phyloP scores from a whole-genome alignment of 495 filamentous ascomycete species.

The Penicillium cosmopolitanum region DNA sequence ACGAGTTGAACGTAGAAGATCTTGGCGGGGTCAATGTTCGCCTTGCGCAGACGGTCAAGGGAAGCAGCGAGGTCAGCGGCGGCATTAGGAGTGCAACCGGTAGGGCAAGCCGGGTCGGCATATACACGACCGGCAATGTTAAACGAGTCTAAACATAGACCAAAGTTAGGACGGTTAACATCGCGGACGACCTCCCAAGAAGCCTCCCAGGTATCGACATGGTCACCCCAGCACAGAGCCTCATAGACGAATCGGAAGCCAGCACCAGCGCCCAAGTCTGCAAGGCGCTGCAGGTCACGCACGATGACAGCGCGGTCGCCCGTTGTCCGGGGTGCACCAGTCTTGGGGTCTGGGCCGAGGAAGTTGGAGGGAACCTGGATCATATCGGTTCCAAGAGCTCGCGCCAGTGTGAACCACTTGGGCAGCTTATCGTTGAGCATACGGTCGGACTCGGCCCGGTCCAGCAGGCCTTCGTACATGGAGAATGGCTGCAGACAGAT shows the following conservation, averaged over 20 bases:
- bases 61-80: constrained; percentile 60
- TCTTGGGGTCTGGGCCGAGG: constrained; percentile 53
- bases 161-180: constrained; percentile 74
- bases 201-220: constrained; percentile 72
- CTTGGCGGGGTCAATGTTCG: constrained; percentile 64
- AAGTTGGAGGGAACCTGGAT: constrained; percentile 79
- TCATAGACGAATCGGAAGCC: constrained; percentile 76
- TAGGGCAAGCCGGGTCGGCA: constrained; percentile 63
- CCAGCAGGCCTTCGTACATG: constrained; percentile 76
- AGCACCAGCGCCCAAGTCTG: constrained; percentile 61
- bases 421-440: constrained; percentile 62
- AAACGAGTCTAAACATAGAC: constrained; percentile 79
- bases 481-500: constrained; percentile 79
- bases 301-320: constrained; percentile 63
- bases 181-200: constrained; percentile 68
- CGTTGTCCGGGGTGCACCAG: constrained; percentile 43
- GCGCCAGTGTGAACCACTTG: constrained; percentile 70
- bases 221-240: constrained; percentile 74
- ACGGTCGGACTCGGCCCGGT: constrained; percentile 60
- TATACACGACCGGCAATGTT: constrained; percentile 78
- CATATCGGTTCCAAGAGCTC: constrained; percentile 66
- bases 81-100: constrained; percentile 60
- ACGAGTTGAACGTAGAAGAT: constrained; percentile 82
- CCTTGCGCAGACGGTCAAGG: constrained; percentile 55
- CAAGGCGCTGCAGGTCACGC: constrained; percentile 64